These are phyloP conservation scores for Psilocybe cubensis DNA, from an alignment of 768 basidiomycete genomes.

Conservation along the genomic window DNA sequence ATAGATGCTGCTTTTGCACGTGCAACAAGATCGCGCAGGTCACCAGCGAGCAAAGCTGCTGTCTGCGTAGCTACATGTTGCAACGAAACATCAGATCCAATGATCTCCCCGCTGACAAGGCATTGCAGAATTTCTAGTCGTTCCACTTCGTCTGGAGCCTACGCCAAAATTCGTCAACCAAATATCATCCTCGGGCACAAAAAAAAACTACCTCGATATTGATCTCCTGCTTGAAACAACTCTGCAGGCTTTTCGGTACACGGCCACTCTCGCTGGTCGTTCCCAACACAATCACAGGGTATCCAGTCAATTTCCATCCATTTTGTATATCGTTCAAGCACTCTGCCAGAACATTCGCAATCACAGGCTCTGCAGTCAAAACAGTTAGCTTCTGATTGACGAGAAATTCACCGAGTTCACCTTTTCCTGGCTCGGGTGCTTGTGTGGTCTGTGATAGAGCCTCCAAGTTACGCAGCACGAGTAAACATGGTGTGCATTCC, in stretches of 20 bases:
- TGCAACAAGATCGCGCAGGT: slow-evolving; percentile 71
- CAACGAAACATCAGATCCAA: slow-evolving; percentile 84
- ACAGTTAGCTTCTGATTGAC: not conserved
- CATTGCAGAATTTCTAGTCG: slow-evolving; percentile 62
- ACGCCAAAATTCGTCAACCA: not conserved
- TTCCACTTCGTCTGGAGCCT: slow-evolving; percentile 85
- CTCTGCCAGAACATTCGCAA: slow-evolving; percentile 63
- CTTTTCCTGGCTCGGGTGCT: slow-evolving; percentile 63
- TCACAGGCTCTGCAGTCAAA: slow-evolving; percentile 49
- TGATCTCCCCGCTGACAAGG: slow-evolving; percentile 37
- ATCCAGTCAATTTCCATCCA: slow-evolving; percentile 62
- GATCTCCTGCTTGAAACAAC: slow-evolving; percentile 87
- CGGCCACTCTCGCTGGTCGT: slow-evolving; percentile 71
- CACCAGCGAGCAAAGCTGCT: slow-evolving; percentile 85
- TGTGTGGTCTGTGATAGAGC: slow-evolving; percentile 77
- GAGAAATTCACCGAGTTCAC: slow-evolving; percentile 37
- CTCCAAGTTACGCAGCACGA: slow-evolving; percentile 81
- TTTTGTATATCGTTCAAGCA: slow-evolving; percentile 60
- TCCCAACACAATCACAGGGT: slow-evolving; percentile 77
- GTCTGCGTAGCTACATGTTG: slow-evolving; percentile 78
- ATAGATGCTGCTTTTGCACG: slow-evolving; percentile 62
- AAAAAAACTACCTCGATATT: slow-evolving; percentile 59
- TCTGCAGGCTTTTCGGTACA: slow-evolving; percentile 63
- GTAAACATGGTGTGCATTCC: slow-evolving; percentile 81
- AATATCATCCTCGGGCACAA: not conserved